Base-by-base conservation (phyloP, 106 monocot species). In the Posidonia australis region DNA sequence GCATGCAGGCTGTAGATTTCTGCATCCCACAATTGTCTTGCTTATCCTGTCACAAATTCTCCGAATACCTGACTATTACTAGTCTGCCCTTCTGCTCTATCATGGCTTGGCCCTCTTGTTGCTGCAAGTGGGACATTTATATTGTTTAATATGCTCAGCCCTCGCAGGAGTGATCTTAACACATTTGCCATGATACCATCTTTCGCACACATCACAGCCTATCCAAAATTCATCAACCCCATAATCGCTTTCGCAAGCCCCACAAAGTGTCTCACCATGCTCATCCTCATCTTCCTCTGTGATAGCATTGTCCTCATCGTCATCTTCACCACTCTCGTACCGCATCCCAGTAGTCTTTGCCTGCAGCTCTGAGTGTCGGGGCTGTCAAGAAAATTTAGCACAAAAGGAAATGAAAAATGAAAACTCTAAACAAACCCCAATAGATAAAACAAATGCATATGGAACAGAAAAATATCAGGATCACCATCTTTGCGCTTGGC, bases 91-190 rank as follows among this genome's bases (percentile, higher is more conserved):
- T 36, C 10, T 29, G 14, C n/a, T 22, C 21, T 43, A 42, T 64
- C 46, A 64, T 46, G 59, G 9, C 14, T 65, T 58, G 23, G 44
- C 32, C 36, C 51, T 74, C 51, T 61, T 66, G 49, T 61, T 74
- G 66, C 57, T 73, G 60, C 74, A 74, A 31, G 31, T 36, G 2
- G 74, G 74, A 48, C 74, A 74, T 30, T 74, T 74, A 58, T 74
- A 74, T 10, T 74, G 74, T 58, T 74, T 74, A 47, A 74, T 74
- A 27, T 74, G 74, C 67, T 74, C 74, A 23, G 74, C 74, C 45
- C 51, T 74, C 6, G 74, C 74, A 20, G 74, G 74, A 51, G 74
- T 74, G 51, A 74, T 74, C 67, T 67, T 74, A 30, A 74, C 74
- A 26, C 74, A 74, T n/a, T 74, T 66, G 20, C 74, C 74, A 51